A percentile compares a stretch with the other conserved stretches of the same genome.
Evolutionary conservation across 2,329 filamentous ascomycete species (phyloP).

Genomic region (Claviceps fusiformis): DNA sequence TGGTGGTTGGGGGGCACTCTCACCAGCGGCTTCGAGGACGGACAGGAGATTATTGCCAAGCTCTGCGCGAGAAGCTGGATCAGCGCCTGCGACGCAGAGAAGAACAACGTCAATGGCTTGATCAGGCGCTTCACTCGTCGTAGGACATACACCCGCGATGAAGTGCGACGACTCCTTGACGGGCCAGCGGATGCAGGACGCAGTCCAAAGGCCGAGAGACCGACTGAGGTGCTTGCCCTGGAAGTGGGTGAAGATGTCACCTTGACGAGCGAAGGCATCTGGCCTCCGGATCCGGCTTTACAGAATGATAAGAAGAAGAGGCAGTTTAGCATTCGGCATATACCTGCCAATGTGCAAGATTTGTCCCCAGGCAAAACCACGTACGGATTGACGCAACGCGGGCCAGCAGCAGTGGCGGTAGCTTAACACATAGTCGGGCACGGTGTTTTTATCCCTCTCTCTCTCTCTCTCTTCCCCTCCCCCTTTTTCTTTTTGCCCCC

Average conservation of each 20-base stretch:
- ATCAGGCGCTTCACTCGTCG: slow-evolving; percentile 37
- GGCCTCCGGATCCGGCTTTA: slow-evolving; percentile 7
- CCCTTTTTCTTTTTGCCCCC: not conserved
- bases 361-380: not conserved
- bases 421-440: not conserved
- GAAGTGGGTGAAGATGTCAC: slow-evolving; percentile 28
- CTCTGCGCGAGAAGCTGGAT: slow-evolving; percentile 7
- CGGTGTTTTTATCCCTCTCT: not conserved
- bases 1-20: slow-evolving; percentile 50
- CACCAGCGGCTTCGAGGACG: slow-evolving; percentile 41
- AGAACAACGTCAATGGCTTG: slow-evolving; percentile 35
- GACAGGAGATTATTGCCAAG: slow-evolving; percentile 27
- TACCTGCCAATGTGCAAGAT: not conserved
- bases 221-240: slow-evolving; percentile 29
- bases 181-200: slow-evolving; percentile 5
- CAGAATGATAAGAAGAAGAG: not conserved
- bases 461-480: not conserved
- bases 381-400: not conserved
- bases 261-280: slow-evolving; percentile 26
- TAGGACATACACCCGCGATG: slow-evolving; percentile 27
- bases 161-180: slow-evolving; percentile 26
- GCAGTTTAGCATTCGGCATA: slow-evolving; percentile 2
- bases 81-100: slow-evolving; percentile 38
- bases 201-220: slow-evolving; percentile 5
- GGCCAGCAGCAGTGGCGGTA: not conserved